Conservation (phyloP, 163 green algal species). For the Coccomyxa subellipsoidea region DNA sequence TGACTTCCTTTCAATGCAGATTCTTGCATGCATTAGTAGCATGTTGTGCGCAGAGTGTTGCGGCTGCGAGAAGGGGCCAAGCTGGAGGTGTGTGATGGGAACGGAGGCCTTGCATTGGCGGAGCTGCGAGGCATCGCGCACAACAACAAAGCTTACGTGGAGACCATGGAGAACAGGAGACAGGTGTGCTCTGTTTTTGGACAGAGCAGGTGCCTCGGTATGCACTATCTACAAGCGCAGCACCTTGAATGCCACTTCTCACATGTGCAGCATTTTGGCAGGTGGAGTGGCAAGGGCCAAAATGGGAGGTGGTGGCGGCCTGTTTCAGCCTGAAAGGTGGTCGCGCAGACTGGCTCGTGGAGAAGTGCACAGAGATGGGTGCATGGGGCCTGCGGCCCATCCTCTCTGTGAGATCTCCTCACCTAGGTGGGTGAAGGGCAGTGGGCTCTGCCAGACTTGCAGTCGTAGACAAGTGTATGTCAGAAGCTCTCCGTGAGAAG, state of each 20-base stretch:
- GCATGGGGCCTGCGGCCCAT: constrained; percentile 70
- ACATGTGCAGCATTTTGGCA: constrained; percentile 4
- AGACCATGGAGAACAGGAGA: neutral
- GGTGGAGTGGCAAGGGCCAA: constrained; percentile 44
- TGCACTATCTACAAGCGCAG: too few species aligned
- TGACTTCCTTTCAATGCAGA: neutral
- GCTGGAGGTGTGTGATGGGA: constrained; percentile 76
- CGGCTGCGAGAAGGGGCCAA: constrained; percentile 51
- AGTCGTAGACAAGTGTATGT: too few species aligned
- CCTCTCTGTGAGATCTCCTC: constrained; percentile 60
- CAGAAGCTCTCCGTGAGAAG: neutral
- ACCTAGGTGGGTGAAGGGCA: constrained; percentile 25
- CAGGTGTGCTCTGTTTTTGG: too few species aligned
- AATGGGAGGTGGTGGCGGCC: constrained; percentile 67
- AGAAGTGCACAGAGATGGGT: constrained; percentile 89
- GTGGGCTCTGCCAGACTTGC: too few species aligned
- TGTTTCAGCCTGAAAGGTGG: constrained; percentile 83
- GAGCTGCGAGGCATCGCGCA: constrained; percentile 22
- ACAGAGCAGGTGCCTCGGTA: too few species aligned
- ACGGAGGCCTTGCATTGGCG: constrained; percentile 33
- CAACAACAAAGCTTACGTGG: constrained; percentile 5
- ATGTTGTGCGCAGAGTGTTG: constrained; percentile 26
- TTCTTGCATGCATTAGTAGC: neutral
- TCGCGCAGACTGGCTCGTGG: constrained; percentile 88
- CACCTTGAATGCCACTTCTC: neutral